These are phyloP conservation scores for Stagonosporopsis cucurbitacearum DNA, from an alignment of 2,329 filamentous ascomycete genomes.

Conservation along the genomic window DNA sequence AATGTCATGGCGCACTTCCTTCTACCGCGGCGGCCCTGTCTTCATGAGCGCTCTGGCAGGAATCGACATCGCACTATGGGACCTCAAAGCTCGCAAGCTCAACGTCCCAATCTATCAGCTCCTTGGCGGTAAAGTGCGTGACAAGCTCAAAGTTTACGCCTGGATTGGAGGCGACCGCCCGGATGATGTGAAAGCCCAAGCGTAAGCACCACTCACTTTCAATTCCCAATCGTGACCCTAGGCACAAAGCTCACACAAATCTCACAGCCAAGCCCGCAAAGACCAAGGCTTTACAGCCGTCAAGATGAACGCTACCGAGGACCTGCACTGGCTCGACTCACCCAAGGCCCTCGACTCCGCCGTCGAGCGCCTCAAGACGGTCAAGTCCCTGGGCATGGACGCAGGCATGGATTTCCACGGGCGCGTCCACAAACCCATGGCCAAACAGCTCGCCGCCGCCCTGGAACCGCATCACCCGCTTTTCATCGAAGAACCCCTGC, in stretches of 20 bases:
- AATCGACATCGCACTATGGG: conserved; percentile 81
- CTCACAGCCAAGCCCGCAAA: conserved; percentile 57
- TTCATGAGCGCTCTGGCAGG: conserved; percentile 81
- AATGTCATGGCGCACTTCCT: conserved; percentile 69
- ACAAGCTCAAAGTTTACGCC: conserved; percentile 74
- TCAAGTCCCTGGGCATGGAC: conserved; percentile 74
- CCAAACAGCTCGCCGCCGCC: conserved; percentile 72
- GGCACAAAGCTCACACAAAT: background rate
- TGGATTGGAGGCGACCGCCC: conserved; percentile 82
- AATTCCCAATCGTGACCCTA: no score
- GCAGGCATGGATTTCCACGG: conserved; percentile 81
- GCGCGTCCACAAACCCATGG: conserved; percentile 79
- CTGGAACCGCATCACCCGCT: conserved; percentile 72
- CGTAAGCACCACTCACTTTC: conserved; percentile 30
- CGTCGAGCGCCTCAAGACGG: conserved; percentile 70
- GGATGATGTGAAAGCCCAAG: conserved; percentile 67
- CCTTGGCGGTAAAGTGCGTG: conserved; percentile 74
- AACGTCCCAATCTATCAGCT: conserved; percentile 75
- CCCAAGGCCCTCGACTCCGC: conserved; percentile 67
- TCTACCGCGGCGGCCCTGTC: conserved; percentile 79
- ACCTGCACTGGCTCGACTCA: conserved; percentile 77
- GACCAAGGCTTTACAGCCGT: conserved; percentile 70
- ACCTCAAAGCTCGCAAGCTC: conserved; percentile 71
- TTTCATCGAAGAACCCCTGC: conserved; percentile 78
- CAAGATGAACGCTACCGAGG: conserved; percentile 83